Base-by-base conservation (phyloP, 345 rosid species). In the Schrenkiella parvula region DNA sequence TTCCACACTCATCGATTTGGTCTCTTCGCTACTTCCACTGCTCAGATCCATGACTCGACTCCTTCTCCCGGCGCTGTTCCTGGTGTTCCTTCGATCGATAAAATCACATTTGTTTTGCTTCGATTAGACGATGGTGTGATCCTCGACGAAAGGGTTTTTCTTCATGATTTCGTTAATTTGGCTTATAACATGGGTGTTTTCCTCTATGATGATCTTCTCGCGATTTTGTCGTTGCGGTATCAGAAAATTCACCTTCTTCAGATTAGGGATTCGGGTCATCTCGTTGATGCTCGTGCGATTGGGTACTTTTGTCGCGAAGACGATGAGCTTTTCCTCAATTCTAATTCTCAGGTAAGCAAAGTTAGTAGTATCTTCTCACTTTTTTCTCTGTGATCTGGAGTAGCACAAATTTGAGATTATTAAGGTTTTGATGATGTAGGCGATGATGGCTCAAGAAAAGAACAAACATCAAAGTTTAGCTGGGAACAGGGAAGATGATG, bases 241-340 rank as follows among this genome's bases (percentile, higher is more conserved):
- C 99, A 95, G 83, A 95, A 76, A 14, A 86, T 91, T 76, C 93
- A 89, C 81, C 79, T 95, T 69, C 85, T 95, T 64, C 98, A 91
- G 83, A 85, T 95, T 73, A 89, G 93, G 75, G 98, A 95, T 70
- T 89, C 89, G 2, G 97, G 98, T 53, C 77, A 83, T 68, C 85
- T 95, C 74, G 99, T 95, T 57, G 88, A 95, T 75, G 86, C 89
- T 31, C 91, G 96, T 69, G 92, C 88, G 22, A 86, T 95, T 43
- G 99, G 98, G 12, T 79, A 85, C 43, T 89, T 84, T 72, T 95
- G 98, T 72, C 92, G 71, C 15, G 98, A 95, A 73, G 97, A 91
- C 70, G 99, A 95, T 50, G 96, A 89, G 67, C 96, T 95, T 74
- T 95, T 95, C 72, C 86, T 95, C 53, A 85, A 81, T 78, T 89